Evolutionary conservation across 805 yeast genomes (phyloP).

Genomic region (Tetrapisispora nanseiensis): DNA sequence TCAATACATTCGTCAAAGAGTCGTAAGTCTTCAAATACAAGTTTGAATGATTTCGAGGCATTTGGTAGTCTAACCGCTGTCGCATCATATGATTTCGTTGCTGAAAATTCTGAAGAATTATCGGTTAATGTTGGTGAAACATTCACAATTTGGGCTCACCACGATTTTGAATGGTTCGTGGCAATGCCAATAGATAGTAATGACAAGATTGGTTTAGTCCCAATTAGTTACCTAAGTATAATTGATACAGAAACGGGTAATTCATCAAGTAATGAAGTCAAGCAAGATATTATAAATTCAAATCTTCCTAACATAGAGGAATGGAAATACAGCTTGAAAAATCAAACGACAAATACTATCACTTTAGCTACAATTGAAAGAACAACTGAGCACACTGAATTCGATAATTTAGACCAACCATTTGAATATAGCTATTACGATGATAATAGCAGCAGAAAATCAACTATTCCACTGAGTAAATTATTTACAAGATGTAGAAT

Average conservation of each 20-base stretch:
- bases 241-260: constrained; percentile 62
- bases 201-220: constrained; percentile 96
- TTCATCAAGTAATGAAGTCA: constrained; percentile 44
- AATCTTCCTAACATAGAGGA: constrained; percentile 85
- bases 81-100: constrained; percentile 75
- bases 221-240: constrained; percentile 78
- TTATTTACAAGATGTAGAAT: neutral
- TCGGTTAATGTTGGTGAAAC: constrained; percentile 78
- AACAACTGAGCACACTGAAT: neutral
- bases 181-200: constrained; percentile 90
- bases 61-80: constrained; percentile 61
- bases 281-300: constrained; percentile 51
- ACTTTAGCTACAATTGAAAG: neutral
- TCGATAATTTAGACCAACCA: constrained; percentile 1
- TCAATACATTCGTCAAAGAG: neutral
- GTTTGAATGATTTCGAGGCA: neutral
- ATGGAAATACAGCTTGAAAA: constrained; percentile 55
- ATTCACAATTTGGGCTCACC: constrained; percentile 89
- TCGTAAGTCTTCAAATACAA: constrained; percentile 2
- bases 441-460: constrained; percentile 1
- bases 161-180: constrained; percentile 92
- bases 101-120: constrained; percentile 69
- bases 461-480: neutral
- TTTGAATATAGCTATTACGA: constrained; percentile 1
- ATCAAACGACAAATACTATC: neutral